A percentile compares a stretch with the other conserved stretches of the same genome.
Evolutionary conservation across 129 eudicot species (phyloP).

Genomic region (Saussurea involucrata): DNA sequence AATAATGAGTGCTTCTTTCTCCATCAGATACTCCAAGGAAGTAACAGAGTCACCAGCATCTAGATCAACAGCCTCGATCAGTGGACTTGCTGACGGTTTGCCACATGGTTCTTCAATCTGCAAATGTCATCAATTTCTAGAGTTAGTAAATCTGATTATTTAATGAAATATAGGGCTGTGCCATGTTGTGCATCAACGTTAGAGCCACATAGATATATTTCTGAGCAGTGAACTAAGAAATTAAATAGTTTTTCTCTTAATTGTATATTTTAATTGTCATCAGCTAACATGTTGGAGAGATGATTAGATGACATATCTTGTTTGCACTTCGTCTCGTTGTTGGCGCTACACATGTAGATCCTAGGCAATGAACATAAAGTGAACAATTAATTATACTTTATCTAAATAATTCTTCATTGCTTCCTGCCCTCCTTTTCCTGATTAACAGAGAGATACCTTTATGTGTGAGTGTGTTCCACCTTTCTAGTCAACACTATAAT

Average conservation of each 20-base stretch:
- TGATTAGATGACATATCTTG: background rate
- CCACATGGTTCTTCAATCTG: constrained; percentile 54
- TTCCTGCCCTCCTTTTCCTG: background rate
- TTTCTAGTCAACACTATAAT: background rate
- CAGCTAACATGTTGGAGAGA: background rate
- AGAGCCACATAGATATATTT: background rate
- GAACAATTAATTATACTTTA: background rate
- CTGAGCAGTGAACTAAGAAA: background rate
- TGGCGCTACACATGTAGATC: background rate
- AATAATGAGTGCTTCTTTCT: constrained; percentile 81
- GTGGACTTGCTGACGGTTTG: constrained; percentile 22
- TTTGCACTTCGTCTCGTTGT: background rate
- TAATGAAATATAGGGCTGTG: background rate
- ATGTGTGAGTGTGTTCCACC: background rate
- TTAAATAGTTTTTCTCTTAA: background rate
- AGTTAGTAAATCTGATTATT: background rate
- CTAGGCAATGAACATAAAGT: background rate
- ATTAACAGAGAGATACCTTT: background rate
- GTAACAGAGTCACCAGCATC: constrained; percentile 76
- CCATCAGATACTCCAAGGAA: constrained; percentile 90
- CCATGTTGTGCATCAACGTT: background rate
- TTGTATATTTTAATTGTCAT: background rate
- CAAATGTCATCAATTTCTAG: background rate
- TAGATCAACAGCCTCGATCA: constrained; percentile 52
- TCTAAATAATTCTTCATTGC: background rate